Evolutionary conservation across 2,329 filamentous ascomycete genomes (phyloP), one percentile per base, ranked within the genome.

Genomic region (Cordyceps cicadae): DNA sequence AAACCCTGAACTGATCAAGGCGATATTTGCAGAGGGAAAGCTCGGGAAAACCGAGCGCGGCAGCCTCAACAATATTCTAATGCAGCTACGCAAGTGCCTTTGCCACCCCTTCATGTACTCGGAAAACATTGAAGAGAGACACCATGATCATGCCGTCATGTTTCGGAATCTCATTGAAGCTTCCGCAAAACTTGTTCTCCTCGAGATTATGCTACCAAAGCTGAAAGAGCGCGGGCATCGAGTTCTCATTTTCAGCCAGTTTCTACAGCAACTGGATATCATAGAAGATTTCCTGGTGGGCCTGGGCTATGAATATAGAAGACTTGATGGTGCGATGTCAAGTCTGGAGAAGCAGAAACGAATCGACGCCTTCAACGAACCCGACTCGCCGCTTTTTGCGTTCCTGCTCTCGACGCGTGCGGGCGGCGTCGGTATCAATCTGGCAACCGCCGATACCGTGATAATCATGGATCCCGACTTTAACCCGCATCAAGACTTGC

Each of bases 71-170:
- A 99, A 99, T 67, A 96, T 99, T 45, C 75, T 99, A 49, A 91
- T 97, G 83, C 94, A 99, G 72, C 81, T 99, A 19, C 86, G 94
- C 19, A 97, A 97, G 71, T 96, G 91, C 65, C 79, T 99, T 2
- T 97, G 93, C 65, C 95, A 99, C 73, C 94, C 95, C 0, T 99
- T 97, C 70, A 86, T 97, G 54, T 99, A 97, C 78, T 97, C 87
- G 68, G 81, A 85, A 46, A 87, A 89, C 24, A 94, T 99, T 62
- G 95, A 99, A 74, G 94, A 99, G 72, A 85, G 85, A 53, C 83
- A 82, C 1, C 77, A 86, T 1, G 80, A 87, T 59, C 72, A 81
- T 1, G 77, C 77, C 7, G 78, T 86, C 3, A 82, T 89, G 48
- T 86, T 92, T 69, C 85, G 86, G 29, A 96, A 96, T 68, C 80